phyloP scores from a whole-genome alignment of 2,329 filamentous ascomycete species.

The Calonectria hawksworthii region DNA sequence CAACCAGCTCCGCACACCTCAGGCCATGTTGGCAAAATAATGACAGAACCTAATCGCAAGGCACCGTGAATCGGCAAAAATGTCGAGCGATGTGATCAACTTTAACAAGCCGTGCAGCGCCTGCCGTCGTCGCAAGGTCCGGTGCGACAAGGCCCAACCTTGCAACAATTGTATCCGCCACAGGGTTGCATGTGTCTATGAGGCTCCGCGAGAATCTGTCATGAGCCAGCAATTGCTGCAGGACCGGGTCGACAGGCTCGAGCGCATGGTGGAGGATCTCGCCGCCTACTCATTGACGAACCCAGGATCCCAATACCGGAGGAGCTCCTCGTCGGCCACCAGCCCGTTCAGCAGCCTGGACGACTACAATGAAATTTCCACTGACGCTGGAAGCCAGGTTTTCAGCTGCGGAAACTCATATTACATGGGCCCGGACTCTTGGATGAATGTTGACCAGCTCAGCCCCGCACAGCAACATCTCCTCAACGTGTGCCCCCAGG shows the following conservation, averaged over 20 bases:
- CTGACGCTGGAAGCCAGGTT: conserved; percentile 28
- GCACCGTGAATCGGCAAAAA: conserved; percentile 15
- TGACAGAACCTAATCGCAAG: conserved; percentile 4
- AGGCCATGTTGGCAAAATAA: conserved; percentile 4
- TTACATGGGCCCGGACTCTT: conserved; percentile 28
- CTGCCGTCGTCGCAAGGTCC: conserved; percentile 36
- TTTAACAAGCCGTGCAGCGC: conserved; percentile 40
- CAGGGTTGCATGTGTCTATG: conserved; percentile 34
- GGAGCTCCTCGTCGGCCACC: conserved; percentile 23
- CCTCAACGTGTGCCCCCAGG: conserved; percentile 25
- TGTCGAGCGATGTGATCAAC: conserved; percentile 38
- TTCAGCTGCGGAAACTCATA: conserved; percentile 24
- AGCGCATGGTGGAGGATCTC: conserved; percentile 35
- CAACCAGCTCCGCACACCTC: conserved; percentile 14
- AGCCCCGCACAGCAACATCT: conserved; percentile 23
- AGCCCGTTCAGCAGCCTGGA: conserved; percentile 35
- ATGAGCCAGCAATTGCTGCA: conserved; percentile 36
- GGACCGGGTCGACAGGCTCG: conserved; percentile 34
- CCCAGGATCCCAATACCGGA: conserved; percentile 15
- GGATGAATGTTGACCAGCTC: conserved; percentile 32
- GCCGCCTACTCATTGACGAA: conserved; percentile 28
- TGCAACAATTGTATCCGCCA: conserved; percentile 38
- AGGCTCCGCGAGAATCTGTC: conserved; percentile 33
- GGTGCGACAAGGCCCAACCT: conserved; percentile 36
- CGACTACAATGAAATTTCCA: conserved; percentile 25